A percentile compares a stretch with the other conserved stretches of the same genome.
Evolutionary conservation across 169 alveolate genomes (phyloP).

Genomic region (Eimeria tenella): DNA sequence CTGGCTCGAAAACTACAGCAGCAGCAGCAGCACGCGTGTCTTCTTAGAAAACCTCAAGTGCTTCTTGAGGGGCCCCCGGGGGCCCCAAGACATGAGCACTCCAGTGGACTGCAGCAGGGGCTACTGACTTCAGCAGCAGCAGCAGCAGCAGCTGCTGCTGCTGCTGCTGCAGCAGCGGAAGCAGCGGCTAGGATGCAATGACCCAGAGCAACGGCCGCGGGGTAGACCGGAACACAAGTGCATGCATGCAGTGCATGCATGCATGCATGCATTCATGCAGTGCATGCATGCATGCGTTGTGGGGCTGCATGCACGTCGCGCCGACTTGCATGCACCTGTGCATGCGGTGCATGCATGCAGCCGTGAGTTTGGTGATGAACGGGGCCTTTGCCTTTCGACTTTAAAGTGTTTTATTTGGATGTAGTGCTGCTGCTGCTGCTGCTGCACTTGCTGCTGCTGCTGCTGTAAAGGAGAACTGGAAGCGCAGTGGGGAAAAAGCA

Average conservation of each 20-base stretch:
- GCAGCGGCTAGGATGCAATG: background rate
- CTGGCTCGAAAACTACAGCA: constrained; percentile 59
- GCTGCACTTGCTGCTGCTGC: constrained; percentile 1
- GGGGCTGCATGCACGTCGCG: no score
- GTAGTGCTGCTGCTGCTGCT: background rate
- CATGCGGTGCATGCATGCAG: no score
- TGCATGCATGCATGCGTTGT: constrained; percentile 38
- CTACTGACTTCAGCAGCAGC: background rate
- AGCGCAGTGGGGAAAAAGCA: no score
- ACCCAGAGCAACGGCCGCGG: no score
- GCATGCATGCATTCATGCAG: background rate
- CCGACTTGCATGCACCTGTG: no score
- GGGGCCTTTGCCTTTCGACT: no score
- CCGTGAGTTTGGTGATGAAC: no score
- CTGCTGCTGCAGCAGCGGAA: background rate
- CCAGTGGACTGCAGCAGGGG: constrained; percentile 43
- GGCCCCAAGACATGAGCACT: background rate
- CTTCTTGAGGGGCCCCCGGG: background rate
- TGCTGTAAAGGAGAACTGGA: no score
- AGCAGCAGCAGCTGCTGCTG: background rate
- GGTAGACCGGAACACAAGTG: no score
- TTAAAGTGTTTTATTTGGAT: no score
- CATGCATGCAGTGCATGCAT: background rate
- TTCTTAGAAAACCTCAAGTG: background rate
- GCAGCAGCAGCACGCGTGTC: background rate